Evolutionary conservation across 1,284 basidiomycete genomes (phyloP), one percentile per base, ranked within the genome.

Genomic region (Sanghuangporus weigelae): DNA sequence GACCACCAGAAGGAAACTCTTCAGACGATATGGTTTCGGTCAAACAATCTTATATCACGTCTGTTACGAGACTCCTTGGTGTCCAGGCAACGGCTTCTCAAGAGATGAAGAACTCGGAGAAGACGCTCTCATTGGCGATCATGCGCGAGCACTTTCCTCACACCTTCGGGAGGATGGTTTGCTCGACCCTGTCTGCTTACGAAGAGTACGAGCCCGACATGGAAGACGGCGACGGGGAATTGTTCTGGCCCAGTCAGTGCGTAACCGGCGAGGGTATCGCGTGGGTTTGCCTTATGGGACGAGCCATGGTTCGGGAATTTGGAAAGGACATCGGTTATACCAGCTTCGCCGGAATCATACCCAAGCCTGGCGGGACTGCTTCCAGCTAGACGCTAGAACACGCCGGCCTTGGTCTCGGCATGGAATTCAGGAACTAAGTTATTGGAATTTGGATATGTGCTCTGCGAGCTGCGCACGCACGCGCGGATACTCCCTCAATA

Each of bases 131-230:
- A 35, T 78, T 92, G 8, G 81, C 86, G 7, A 77, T 84, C 57
- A 73, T 92, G 73, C 78, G 83, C 3, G 83, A 83, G 50, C 83
- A 85, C 73, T 92, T 87, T 73, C 89, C 89, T 19, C 80, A 77
- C 40, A 92, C 89, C 1, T 90, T 87, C 71, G 80, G 84, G 16
- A 84, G 89, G 59, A 81, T 91, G 78, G 77, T 88, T 64, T 76
- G 83, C 66, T 83, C 86, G 26, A 84, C 82, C n/a, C 75, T 90
- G 48, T 76, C 78, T 0, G 76, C 81, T 0, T 77, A 78, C 12
- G 89, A 92, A 68, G 89, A 92, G 72, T 80, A 85, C 63, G 88
- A 90, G 68, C 86, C 87, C 7, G 89, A 91, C 67, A 84, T 91
- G 63, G 89, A 91, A 70, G 89, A 92, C 68, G 85, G 88, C 67